These are phyloP conservation scores for Ephemerocybe angulata DNA, from an alignment of 768 basidiomycete genomes.

Conservation along the genomic window DNA sequence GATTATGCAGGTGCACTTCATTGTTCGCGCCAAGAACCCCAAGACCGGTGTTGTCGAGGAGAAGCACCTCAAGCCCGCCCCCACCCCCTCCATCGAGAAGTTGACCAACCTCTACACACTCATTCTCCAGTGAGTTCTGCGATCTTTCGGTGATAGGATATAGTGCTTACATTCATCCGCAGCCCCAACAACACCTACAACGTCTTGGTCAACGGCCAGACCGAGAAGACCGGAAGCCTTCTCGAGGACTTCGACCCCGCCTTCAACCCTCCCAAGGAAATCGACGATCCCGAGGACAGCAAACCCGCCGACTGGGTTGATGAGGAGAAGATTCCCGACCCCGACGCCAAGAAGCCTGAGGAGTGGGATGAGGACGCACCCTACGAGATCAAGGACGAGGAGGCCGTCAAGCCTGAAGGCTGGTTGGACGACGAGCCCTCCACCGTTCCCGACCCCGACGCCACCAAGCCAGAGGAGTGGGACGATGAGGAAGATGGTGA, in stretches of 20 bases:
- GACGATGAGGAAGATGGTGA: slow-evolving; percentile 99
- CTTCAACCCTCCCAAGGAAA: slow-evolving; percentile 90
- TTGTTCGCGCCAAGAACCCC: slow-evolving; percentile 97
- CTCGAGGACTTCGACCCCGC: slow-evolving; percentile 92
- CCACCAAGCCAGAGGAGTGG: slow-evolving; percentile 98
- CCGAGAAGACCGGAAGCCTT: slow-evolving; percentile 73
- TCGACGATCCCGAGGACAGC: slow-evolving; percentile 86
- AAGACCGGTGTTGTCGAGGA: slow-evolving; percentile 91
- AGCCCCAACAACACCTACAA: slow-evolving; percentile 95
- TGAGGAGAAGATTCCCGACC: slow-evolving; percentile 77
- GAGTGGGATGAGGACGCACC: slow-evolving; percentile 99
- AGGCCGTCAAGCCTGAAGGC: slow-evolving; percentile 87
- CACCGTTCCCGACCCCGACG: slow-evolving; percentile 83
- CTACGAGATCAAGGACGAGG: slow-evolving; percentile 83
- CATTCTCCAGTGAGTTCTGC: slow-evolving; percentile 69
- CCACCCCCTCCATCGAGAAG: slow-evolving; percentile 85
- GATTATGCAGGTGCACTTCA: slow-evolving; percentile 81
- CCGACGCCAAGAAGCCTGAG: slow-evolving; percentile 83
- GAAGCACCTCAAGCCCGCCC: slow-evolving; percentile 86
- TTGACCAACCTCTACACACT: slow-evolving; percentile 93
- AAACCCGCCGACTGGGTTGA: slow-evolving; percentile 97
- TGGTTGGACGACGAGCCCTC: slow-evolving; percentile 91
- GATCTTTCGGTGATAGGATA: slow-evolving; percentile 1
- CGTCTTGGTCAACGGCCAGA: slow-evolving; percentile 85
- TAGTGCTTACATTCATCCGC: slow-evolving; percentile 4